Evolutionary conservation across 768 basidiomycete species (phyloP), one percentile per base, ranked within the genome.

Genomic region (Dendrothele bispora): DNA sequence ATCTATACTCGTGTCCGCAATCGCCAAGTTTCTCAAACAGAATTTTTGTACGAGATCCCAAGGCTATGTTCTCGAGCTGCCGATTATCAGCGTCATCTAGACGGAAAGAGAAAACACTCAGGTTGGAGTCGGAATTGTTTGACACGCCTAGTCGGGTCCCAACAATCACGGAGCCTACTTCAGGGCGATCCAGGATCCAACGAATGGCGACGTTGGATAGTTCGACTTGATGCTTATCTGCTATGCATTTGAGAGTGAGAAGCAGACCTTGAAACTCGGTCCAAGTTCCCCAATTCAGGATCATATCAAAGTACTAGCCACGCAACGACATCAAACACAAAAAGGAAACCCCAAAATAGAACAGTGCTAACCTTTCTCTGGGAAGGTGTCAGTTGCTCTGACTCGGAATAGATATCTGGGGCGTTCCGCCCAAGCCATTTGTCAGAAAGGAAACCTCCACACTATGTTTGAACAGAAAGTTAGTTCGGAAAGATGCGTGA

Each of bases 371-470:
- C 80, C 73, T 83, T 83, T 46, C 82, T 71, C 58, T 83, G 80
- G 6, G 81, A 83, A 2, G 82, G 81, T 1, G 82, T 83, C 53
- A 83, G 55, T 27, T 59, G 55, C 28, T 69, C 66, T 11, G 64
- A 57, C 41, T 50, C 50, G 4, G 45, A 51, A 47, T 84, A 84
- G n/a, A 71, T 62, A 55, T 81, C 77, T 6, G 81, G 81, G 53
- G 77, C 75, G 4, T 71, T 66, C 44, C 60, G 54, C 39, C 65
- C 62, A 14, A 84, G 64, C 78, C 79, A 83, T 34, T 70, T 68
- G 55, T 84, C 82, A 3, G 79, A 66, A 39, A 83, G 66, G 60
- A 83, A 82, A 3, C 82, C 82, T 8, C 81, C 81, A 48, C 82
- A 84, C 81, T 83, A 54, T 43, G 11, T 12, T 25, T 20, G n/a